phyloP scores from a whole-genome alignment of 441 rosid species.

The Manihot esculenta region DNA sequence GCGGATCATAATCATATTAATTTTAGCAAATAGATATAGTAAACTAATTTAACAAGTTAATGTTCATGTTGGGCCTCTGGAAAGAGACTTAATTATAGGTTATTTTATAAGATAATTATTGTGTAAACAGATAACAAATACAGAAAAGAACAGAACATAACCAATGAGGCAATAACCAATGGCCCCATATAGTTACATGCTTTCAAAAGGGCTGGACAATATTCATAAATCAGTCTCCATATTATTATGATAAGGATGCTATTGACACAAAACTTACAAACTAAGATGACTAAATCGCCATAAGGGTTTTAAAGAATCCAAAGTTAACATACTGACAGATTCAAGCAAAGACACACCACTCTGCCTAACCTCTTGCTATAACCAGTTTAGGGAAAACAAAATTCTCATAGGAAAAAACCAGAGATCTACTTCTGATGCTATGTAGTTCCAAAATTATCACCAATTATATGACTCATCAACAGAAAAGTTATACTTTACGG shows the following conservation, averaged over 20 bases:
- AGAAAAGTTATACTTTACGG: too few relatives aligned
- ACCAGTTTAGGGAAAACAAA: not conserved
- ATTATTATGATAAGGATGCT: constrained; percentile 7
- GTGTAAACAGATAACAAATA: too few relatives aligned
- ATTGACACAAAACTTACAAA: not conserved
- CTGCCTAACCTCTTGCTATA: not conserved
- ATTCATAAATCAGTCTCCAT: not conserved
- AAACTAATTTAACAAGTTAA: too few relatives aligned
- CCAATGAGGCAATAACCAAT: constrained; percentile 12
- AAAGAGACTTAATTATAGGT: too few relatives aligned
- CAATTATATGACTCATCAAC: not conserved
- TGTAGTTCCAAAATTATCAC: not conserved
- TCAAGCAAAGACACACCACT: not conserved
- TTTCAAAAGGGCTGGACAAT: constrained; percentile 12
- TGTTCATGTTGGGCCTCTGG: too few relatives aligned
- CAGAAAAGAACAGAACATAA: too few relatives aligned
- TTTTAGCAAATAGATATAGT: too few relatives aligned
- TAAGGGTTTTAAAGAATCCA: constrained; percentile 10
- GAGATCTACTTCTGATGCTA: not conserved
- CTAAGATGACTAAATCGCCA: too few relatives aligned
- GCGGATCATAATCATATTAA: too few relatives aligned
- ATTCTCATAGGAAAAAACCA: not conserved
- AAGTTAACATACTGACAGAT: constrained; percentile 11
- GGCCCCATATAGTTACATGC: not conserved
- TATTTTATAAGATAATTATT: too few relatives aligned